Evolutionary conservation across 2,329 filamentous ascomycete species (phyloP).

Genomic region (Sclerotinia trifoliorum): DNA sequence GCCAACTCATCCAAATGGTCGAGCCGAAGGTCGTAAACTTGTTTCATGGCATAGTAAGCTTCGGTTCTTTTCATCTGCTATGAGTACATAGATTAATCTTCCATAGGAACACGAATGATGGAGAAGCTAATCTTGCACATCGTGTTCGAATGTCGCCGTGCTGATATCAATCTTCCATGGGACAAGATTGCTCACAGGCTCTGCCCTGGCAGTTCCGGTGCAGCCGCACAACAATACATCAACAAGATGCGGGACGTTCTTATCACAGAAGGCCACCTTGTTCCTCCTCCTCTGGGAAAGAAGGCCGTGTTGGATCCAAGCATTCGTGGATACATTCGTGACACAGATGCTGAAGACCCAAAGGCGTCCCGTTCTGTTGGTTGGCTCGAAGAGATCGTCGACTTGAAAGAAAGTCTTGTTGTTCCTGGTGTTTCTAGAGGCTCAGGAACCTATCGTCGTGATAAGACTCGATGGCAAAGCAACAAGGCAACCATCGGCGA

Average conservation of each 20-base stretch:
- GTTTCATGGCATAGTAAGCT: slow-evolving; percentile 48
- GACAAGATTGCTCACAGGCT: slow-evolving; percentile 35
- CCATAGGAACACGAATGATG: slow-evolving; percentile 47
- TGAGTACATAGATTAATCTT: background rate
- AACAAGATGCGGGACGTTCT: slow-evolving; percentile 33
- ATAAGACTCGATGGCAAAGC: background rate
- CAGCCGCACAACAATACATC: slow-evolving; percentile 31
- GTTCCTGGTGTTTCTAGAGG: slow-evolving; percentile 31
- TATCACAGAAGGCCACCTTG: slow-evolving; percentile 36
- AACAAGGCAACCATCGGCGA: slow-evolving; percentile 4
- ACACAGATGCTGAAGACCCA: slow-evolving; percentile 23
- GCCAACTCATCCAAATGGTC: slow-evolving; percentile 37
- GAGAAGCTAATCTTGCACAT: slow-evolving; percentile 47
- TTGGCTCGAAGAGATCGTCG: slow-evolving; percentile 31
- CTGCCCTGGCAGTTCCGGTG: slow-evolving; percentile 32
- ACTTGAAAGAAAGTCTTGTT: slow-evolving; percentile 30
- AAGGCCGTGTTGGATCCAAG: slow-evolving; percentile 17
- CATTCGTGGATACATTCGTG: slow-evolving; percentile 34
- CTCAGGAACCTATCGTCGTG: slow-evolving; percentile 34
- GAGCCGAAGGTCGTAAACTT: slow-evolving; percentile 42
- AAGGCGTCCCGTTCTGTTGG: slow-evolving; percentile 23
- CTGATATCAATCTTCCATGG: slow-evolving; percentile 32
- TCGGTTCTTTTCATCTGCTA: background rate
- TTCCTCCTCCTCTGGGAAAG: slow-evolving; percentile 36
- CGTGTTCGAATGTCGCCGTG: slow-evolving; percentile 43